A percentile compares a stretch with the other conserved stretches of the same genome.
phyloP scores from a whole-genome alignment of 2,329 filamentous ascomycete species.

The Aspergillus aculeatus region DNA sequence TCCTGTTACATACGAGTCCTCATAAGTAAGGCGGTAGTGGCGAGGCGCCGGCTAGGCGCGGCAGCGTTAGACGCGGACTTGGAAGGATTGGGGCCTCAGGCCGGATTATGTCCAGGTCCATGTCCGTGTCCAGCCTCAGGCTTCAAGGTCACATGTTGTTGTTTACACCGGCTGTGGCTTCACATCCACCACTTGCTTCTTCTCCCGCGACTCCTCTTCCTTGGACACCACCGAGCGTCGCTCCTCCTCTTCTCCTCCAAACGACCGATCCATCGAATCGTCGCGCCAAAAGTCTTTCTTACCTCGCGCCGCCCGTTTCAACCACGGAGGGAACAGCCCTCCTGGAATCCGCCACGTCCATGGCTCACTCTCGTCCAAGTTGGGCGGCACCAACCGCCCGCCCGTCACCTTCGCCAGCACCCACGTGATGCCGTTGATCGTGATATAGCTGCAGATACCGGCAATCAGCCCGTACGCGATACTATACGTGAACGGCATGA shows the following conservation, averaged over 20 bases:
- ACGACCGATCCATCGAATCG: slow-evolving; percentile 12
- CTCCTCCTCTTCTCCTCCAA: slow-evolving; percentile 19
- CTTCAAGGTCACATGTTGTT: not conserved
- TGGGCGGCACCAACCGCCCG: slow-evolving; percentile 70
- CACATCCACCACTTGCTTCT: not conserved
- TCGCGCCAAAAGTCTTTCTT: slow-evolving; percentile 72
- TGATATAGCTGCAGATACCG: slow-evolving; percentile 72
- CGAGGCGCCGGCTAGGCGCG: too few species aligned
- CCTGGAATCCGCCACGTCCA: slow-evolving; percentile 79
- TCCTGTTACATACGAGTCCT: too few species aligned
- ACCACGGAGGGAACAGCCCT: slow-evolving; percentile 73
- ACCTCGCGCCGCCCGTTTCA: slow-evolving; percentile 61
- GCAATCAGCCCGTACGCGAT: slow-evolving; percentile 85
- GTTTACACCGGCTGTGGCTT: not conserved
- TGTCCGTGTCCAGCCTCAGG: not conserved
- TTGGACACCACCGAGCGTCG: not conserved
- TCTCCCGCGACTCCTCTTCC: not conserved
- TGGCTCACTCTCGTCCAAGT: slow-evolving; percentile 72
- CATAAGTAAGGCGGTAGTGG: too few species aligned
- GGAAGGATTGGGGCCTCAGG: not conserved
- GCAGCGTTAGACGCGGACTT: too few species aligned
- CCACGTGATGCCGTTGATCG: slow-evolving; percentile 72
- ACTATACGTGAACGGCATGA: slow-evolving; percentile 89
- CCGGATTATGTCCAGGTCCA: not conserved
- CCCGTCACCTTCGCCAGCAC: slow-evolving; percentile 64